Base-by-base conservation (phyloP, 2,329 filamentous ascomycete genomes). In the Ophiostoma sp. region DNA sequence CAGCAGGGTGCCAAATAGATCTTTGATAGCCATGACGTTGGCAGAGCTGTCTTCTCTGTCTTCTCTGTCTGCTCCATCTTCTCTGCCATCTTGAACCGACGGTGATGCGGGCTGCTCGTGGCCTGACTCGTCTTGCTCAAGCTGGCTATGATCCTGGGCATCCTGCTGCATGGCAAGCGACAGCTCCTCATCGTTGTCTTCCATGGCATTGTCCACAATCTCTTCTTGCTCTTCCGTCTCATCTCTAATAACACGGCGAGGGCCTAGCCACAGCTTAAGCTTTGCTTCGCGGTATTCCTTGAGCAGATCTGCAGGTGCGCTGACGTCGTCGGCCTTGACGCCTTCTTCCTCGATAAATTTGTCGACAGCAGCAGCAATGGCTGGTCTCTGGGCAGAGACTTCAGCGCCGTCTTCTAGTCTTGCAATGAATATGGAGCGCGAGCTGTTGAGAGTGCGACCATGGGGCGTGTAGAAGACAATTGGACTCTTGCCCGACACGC, bases 401-500 rank as follows among this genome's bases (percentile, higher is more conserved):
- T 47, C 47, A 8, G 65, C 62, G 63, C 69, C 68, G 41, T 70
- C 69, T 55, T 72, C 72, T 4, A 77, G 75, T 8, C 75, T 74
- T 67, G 73, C 76, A 3, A 72, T 68, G 64, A 72, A 70, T 14
- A 77, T 75, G 2, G 77, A 75, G 27, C 83, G 79, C 8, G 83
- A 85, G 18, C 82, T 79, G 69, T 83, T 82, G 0, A 81, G 75
- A 40, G 81, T 81, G 67, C 79, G 79, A 18, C 83, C 82, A 14
- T 78, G 78, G 2, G 81, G 79, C 36, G 81, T 80, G 66, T 84
- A 78, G 68, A 81, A 81, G 40, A 85, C 81, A 5, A 84, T 76
- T 4, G 84, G 82, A 65, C 79, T 79, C 42, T 79, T 78, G 11
- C 81, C 81, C 69, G 82, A 79, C 65, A 81, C 77, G 60, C 78